phyloP scores from a whole-genome alignment of 805 yeast genomes.

The Cyberlindnera bimundalis region DNA sequence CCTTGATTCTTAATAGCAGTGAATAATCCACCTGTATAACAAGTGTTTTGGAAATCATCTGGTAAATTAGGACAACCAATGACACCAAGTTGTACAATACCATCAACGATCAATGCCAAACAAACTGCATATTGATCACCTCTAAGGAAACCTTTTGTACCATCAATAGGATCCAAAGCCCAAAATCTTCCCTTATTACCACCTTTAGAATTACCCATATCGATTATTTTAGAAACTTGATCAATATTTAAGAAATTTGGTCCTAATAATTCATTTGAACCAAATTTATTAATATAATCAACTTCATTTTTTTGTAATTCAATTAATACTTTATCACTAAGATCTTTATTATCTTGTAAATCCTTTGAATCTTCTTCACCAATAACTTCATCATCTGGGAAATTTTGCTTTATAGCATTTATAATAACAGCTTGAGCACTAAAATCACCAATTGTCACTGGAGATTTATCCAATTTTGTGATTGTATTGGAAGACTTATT shows the following conservation, averaged over 20 bases:
- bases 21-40: constrained; percentile 67
- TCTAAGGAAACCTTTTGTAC: constrained; percentile 93
- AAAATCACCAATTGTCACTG: constrained; percentile 95
- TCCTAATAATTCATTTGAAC: constrained; percentile 16
- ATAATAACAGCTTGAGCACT: constrained; percentile 94
- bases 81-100: constrained; percentile 82
- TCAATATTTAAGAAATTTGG: constrained; percentile 43
- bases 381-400: constrained; percentile 82
- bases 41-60: constrained; percentile 30
- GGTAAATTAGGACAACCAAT: constrained; percentile 95
- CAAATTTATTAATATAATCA: constrained; percentile 33
- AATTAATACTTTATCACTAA: constrained; percentile 53
- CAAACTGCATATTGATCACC: constrained; percentile 98
- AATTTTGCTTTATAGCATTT: constrained; percentile 71
- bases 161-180: constrained; percentile 98
- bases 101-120: constrained; percentile 82
- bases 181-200: constrained; percentile 81
- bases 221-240: constrained; percentile 63
- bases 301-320: constrained; percentile 55
- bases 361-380: constrained; percentile 90
- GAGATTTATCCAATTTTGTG: constrained; percentile 80
- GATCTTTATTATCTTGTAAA: constrained; percentile 47
- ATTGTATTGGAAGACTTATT: constrained; percentile 50
- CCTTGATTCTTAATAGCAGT: constrained; percentile 69
- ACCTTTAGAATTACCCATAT: constrained; percentile 76